Evolutionary conservation across 164 flowering plant species (phyloP).

Genomic region (Pachysandra terminalis): DNA sequence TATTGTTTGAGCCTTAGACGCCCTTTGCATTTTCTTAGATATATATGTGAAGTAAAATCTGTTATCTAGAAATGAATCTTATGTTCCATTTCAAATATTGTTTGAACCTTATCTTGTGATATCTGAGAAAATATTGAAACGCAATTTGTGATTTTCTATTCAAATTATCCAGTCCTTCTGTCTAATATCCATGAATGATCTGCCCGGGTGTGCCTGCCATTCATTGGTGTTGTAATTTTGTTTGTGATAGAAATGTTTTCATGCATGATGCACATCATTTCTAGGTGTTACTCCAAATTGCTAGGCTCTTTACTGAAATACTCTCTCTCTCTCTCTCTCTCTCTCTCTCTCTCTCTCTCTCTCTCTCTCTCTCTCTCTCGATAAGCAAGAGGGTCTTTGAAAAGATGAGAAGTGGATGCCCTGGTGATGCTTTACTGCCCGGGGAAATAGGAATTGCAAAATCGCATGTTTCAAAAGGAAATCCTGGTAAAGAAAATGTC

Average conservation of each 20-base stretch:
- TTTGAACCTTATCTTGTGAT: no score
- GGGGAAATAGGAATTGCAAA: constrained; percentile 25
- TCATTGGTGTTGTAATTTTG: background rate
- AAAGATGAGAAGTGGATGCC: constrained; percentile 47
- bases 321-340: no score
- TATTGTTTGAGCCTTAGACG: no score
- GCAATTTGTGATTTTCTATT: no score
- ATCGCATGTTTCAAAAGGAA: constrained; percentile 18
- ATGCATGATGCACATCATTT: background rate
- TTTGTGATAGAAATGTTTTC: background rate
- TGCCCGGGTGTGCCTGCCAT: background rate
- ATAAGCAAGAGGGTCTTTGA: constrained; percentile 88
- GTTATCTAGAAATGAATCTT: no score
- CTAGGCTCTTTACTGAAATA: constrained; percentile 3
- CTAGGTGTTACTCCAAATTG: background rate
- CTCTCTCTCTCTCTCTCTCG: constrained; percentile 42
- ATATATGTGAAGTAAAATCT: no score
- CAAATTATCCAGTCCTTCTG: background rate
- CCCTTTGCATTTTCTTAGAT: no score
- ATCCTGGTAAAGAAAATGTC: constrained; percentile 21
- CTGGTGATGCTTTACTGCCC: constrained; percentile 31
- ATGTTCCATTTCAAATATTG: no score
- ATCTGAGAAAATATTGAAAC: no score
- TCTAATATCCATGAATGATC: background rate
- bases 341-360: background rate